Evolutionary conservation across 352 stramenopile genomes (phyloP).

Genomic region (Phytophthora ohioensis): DNA sequence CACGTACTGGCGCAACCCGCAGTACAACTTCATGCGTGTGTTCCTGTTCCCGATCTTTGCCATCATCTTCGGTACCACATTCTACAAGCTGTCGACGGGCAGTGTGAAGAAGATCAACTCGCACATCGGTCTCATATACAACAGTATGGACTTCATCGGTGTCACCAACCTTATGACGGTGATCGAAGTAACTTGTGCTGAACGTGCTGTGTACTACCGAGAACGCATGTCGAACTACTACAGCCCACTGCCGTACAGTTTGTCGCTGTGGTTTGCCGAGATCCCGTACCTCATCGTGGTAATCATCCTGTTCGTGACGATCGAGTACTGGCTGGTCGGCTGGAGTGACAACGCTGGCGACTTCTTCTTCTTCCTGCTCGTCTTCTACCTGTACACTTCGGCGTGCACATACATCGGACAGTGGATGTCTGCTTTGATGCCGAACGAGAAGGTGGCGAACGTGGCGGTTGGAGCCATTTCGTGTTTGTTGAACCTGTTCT

Average conservation of each 20-base stretch:
- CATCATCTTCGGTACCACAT: conserved; percentile 25
- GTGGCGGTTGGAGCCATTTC: conserved; percentile 45
- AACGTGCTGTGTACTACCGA: conserved; percentile 71
- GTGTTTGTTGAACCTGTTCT: too few species aligned
- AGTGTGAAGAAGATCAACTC: conserved; percentile 57
- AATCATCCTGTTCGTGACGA: conserved; percentile 49
- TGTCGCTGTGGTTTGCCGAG: conserved; percentile 69
- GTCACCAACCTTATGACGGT: conserved; percentile 72
- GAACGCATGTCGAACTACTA: conserved; percentile 82
- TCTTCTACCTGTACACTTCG: too few species aligned
- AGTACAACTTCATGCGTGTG: conserved; percentile 2
- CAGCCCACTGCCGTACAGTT: conserved; percentile 61
- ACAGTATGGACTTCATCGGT: conserved; percentile 75
- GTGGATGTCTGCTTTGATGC: too few species aligned
- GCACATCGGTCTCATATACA: conserved; percentile 72
- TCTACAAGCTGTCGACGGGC: conserved; percentile 51
- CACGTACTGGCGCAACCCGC: conserved; percentile 53
- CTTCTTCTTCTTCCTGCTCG: conserved; percentile 18
- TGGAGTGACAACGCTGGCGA: conserved; percentile 42
- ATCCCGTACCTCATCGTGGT: conserved; percentile 66
- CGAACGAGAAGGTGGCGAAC: too few species aligned
- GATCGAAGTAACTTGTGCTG: conserved; percentile 63
- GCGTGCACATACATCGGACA: too few species aligned
- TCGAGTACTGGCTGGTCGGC: conserved; percentile 72
- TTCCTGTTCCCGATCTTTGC: not conserved